Base-by-base conservation (phyloP, 2,329 filamentous ascomycete genomes). In the Talaromyces amestolkiae region DNA sequence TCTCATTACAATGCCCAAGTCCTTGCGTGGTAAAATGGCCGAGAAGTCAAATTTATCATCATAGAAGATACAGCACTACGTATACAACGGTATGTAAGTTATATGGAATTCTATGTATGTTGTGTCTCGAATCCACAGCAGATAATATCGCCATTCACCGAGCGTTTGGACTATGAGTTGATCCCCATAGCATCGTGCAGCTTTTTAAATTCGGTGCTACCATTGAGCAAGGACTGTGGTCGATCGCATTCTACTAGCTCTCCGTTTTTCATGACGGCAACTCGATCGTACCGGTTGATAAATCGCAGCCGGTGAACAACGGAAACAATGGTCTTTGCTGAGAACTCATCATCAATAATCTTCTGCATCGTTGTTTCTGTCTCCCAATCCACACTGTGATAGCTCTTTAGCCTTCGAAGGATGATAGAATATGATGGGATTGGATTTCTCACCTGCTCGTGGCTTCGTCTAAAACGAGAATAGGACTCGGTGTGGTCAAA, bases 311-410 rank as follows among this genome's bases (percentile, higher is more conserved):
- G 83, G 73, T 87, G 85, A 6, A 84, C 84, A 3, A 87, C 82
- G 0, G 82, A 79, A 63, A 87, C 78, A 59, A 91, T 83, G 0
- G 89, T 91, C 66, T 86, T 84, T 2, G 77, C 77, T 2, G 74
- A 72, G 70, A 89, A 87, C 31, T 81, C 79, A 51, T 80, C 76
- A 2, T 85, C 80, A 61, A 89, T 81, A 31, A 87, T 79, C 27
- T 78, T 77, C 70, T 88, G 85, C 75, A 89, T 86, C 17, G 80
- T 77, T 39, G 80, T 76, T 68, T 88, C 86, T 2, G 86, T 87
- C 58, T 81, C 80, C 11, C 78, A 76, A 69, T 89, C 87, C 39
- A 89, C 81, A 65, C 82, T 86, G 56, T 69, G 1, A 43, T 35
- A 35, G 9, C 13, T 4, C 17, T 45, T 63, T 58, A 64, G 54